These are phyloP conservation scores for Elasticomyces elasticus DNA, from an alignment of 495 filamentous ascomycete genomes.

Conservation along the genomic window DNA sequence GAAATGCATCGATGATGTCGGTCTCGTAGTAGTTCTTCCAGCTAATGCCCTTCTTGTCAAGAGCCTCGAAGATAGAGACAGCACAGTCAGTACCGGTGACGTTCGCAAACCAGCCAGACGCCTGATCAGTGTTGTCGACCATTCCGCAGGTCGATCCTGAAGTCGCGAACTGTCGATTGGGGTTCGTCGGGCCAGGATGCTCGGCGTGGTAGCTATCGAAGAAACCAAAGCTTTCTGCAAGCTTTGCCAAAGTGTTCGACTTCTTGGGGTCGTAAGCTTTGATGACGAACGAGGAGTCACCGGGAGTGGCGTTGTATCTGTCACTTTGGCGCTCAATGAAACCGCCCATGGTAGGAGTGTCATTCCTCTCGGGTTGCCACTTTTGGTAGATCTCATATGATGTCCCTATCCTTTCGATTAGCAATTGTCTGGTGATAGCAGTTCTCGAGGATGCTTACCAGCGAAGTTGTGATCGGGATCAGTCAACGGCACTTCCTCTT, in stretches of 20 bases:
- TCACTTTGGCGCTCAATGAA: conserved; percentile 39
- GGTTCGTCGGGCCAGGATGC: conserved; percentile 36
- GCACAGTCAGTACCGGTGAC: conserved; percentile 3
- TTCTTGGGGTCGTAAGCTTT: conserved; percentile 36
- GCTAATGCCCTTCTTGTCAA: conserved; percentile 12
- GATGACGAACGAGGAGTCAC: conserved; percentile 32
- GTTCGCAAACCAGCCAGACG: conserved; percentile 4
- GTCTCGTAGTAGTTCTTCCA: conserved; percentile 36
- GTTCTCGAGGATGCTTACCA: no score
- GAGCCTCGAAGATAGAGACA: conserved; percentile 12
- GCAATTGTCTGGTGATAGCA: no score
- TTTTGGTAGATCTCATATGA: conserved; percentile 38
- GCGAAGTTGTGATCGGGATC: conserved; percentile 39
- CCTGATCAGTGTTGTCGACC: conserved; percentile 28
- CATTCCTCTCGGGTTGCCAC: conserved; percentile 33
- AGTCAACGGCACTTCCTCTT: conserved; percentile 33
- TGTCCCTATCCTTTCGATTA: no score
- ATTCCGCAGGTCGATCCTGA: conserved; percentile 32
- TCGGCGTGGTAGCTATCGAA: conserved; percentile 37
- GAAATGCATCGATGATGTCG: conserved; percentile 34
- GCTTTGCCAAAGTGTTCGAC: conserved; percentile 29
- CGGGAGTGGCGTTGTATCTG: conserved; percentile 33
- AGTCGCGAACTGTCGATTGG: conserved; percentile 36
- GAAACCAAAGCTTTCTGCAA: conserved; percentile 37
- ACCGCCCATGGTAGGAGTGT: conserved; percentile 36